Evolutionary conservation across 1,139 yeast species (phyloP), one percentile per base, ranked within the genome.

Genomic region (Sugiyamaella japonica): DNA sequence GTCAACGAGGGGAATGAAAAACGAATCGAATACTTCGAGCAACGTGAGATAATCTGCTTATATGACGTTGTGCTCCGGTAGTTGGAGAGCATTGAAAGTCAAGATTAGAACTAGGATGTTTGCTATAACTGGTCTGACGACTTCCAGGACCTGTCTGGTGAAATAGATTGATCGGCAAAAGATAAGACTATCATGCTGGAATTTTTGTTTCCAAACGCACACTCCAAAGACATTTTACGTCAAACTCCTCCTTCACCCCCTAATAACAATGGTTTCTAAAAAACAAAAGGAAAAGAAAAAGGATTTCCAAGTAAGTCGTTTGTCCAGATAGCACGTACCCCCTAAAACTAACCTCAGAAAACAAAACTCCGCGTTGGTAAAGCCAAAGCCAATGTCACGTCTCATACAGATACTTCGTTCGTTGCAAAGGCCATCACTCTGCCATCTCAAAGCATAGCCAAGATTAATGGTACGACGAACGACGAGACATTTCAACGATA

Each of bases 341-440:
- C 31, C 13, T 7, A n/a, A n/a, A 8, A 12, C 3, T 17, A 31
- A 37, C 31, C 29, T 7, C 40, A 77, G 68, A 93, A 91, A 74
- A 80, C 85, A 58, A 91, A 89, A 75, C 80, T 93, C 50, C 86
- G 81, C 66, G 98, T 93, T 40, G 99, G 99, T 55, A 93, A 93
- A 70, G 76, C 86, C 1, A 81, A 83, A 29, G 83, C 83, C 7
- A 82, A 81, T 59, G 82, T 91, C 2, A 81, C 83, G 34, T 89
- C 89, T 68, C 82, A 79, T 57, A 93, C 99, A 5, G 93, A 87
- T 64, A 89, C 96, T 0, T 84, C 93, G 0, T 91, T 91, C 71
- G 81, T 79, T 50, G 84, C 96, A n/a, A 87, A 83, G 57, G 34
- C 69, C 7, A 66, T 71, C 49, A 59, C 62, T 23, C 61, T 72